Evolutionary conservation across 495 filamentous ascomycete genomes (phyloP).

Genomic region (Penicillium flavigenum): DNA sequence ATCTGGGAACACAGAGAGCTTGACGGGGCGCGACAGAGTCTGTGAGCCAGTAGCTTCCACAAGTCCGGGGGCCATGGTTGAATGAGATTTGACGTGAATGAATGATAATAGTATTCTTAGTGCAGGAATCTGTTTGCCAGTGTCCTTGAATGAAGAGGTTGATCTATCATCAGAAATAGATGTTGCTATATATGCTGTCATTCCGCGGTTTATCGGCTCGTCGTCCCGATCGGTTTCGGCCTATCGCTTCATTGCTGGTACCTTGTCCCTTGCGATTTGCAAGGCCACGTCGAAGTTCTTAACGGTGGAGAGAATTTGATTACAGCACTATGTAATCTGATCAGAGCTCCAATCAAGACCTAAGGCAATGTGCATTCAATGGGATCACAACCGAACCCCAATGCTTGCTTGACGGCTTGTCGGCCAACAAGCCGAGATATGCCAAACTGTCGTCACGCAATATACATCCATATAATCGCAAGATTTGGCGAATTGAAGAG

Average conservation of each 20-base stretch:
- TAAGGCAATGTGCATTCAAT: neutral
- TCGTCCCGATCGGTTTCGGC: conserved; percentile 18
- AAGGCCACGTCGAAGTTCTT: neutral
- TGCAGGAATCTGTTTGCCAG: neutral
- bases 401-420: neutral
- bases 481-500: neutral
- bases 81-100: neutral
- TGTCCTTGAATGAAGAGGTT: neutral
- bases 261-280: neutral
- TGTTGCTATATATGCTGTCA: conserved; percentile 12
- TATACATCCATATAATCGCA: neutral
- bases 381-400: neutral
- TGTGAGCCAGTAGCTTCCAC: conserved; percentile 10
- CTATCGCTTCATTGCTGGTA: neutral
- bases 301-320: neutral
- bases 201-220: conserved; percentile 14
- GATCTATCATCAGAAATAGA: too few relatives aligned
- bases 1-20: conserved; percentile 49
- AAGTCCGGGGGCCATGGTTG: conserved; percentile 20
- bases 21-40: conserved; percentile 12
- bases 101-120: neutral
- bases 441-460: neutral
- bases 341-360: neutral
- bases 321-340: neutral
- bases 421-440: neutral